Percentiles rank a stretch among this genome's conserved stretches.
These are phyloP conservation scores for Fusarium falciforme DNA, from an alignment of 2,329 filamentous ascomycete species.

Conservation along the genomic window DNA sequence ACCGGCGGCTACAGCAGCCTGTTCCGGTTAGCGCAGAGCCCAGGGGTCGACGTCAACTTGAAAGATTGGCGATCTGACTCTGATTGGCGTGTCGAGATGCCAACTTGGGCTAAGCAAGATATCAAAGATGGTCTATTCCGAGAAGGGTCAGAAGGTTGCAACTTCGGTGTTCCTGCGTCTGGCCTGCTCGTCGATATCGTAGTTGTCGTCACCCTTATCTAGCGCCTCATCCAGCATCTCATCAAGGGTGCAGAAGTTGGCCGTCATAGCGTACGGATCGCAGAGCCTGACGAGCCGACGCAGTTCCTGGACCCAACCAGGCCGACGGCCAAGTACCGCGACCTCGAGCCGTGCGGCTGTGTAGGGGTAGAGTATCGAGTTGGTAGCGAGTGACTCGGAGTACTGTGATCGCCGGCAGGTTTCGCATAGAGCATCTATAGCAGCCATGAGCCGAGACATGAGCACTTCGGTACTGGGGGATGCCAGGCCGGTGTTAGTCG, in stretches of 20 bases:
- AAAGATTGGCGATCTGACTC: not conserved
- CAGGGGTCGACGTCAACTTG: not conserved
- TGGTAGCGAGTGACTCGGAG: constrained; percentile 34
- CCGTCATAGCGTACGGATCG: constrained; percentile 20
- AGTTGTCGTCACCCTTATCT: constrained; percentile 12
- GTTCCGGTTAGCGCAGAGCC: not conserved
- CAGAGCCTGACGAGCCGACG: constrained; percentile 6
- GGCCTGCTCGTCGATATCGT: constrained; percentile 29
- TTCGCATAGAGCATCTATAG: constrained; percentile 39
- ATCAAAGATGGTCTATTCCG: not conserved
- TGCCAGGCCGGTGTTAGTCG: not conserved
- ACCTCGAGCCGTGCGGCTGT: constrained; percentile 43
- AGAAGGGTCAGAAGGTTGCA: constrained; percentile 23
- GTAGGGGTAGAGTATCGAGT: constrained; percentile 44
- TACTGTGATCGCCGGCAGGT: constrained; percentile 19
- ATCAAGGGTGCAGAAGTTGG: constrained; percentile 15
- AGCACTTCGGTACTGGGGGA: constrained; percentile 23
- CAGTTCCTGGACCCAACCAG: constrained; percentile 30
- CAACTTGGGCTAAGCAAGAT: not conserved
- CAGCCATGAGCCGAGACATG: constrained; percentile 39
- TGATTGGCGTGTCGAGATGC: not conserved
- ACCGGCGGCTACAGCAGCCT: not conserved
- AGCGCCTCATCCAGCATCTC: constrained; percentile 33
- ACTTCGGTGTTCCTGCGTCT: constrained; percentile 22
- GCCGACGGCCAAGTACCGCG: constrained; percentile 16